Evolutionary conservation across 371 early-diverging fungal species (phyloP), one percentile per base, ranked within the genome.

Genomic region (Mortierella sp.): DNA sequence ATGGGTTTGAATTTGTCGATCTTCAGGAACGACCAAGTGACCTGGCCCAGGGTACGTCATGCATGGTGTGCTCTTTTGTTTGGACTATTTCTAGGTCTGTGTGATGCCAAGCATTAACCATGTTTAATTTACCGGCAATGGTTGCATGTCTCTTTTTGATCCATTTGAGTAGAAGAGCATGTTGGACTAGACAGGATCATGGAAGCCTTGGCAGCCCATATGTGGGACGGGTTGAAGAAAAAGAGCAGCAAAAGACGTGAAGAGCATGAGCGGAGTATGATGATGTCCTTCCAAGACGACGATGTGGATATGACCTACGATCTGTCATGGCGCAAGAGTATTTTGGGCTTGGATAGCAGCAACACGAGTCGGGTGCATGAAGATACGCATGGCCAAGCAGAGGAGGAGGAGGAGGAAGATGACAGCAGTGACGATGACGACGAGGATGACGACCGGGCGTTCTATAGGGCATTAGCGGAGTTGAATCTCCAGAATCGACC

Each of bases 171-270:
- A 66, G 71, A 56, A 41, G 86, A 83, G 24, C 79, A 76, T n/a
- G 71, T 76, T 43, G 88, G 86, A 13, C 53, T 85, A 38, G 80
- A 80, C 16, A 80, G 89, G 46, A 67, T 88, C 30, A 61, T 90
- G 21, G 92, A 91, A 54, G 89, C 89, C 12, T 62, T 93, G 50
- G 86, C 90, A 53, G 83, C 89, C 18, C 86, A 91, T 54, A 82
- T 89, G 72, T 93, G 93, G 93, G 91, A 91, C 54, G 91, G 90
- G 2, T 67, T 90, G 82, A 60, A 73, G 14, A 82, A 82, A 10
- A 83, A 85, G 69, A 78, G 57, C 61, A 60, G 30, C 54, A 70
- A 49, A 61, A 73, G 67, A 30, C 64, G 70, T 0, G 72, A 64
- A 9, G 60, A 67, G 43, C 67, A 70, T 26, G 70, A 67, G 26